Conservation (phyloP, 2,329 filamentous ascomycete genomes). For the Cryphonectria naterciae region DNA sequence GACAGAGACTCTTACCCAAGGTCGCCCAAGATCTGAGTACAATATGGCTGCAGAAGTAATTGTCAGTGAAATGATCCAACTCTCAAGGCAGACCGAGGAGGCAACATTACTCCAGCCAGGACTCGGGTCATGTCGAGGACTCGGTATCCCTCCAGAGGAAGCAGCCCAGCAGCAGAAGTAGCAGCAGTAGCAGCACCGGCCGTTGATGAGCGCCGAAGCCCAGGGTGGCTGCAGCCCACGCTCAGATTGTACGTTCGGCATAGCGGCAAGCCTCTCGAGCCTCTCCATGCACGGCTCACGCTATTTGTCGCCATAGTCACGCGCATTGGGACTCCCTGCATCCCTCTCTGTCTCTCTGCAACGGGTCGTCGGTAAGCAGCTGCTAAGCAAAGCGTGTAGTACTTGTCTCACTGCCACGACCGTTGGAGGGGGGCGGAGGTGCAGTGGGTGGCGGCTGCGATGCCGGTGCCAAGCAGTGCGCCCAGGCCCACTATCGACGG, state of each 20-base stretch:
- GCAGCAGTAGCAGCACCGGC: constrained; percentile 5
- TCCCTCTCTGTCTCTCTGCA: neutral
- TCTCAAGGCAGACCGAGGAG: neutral
- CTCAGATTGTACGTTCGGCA: constrained; percentile 4
- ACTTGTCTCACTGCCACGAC: neutral
- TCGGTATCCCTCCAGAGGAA: constrained; percentile 81
- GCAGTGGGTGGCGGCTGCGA: constrained; percentile 1
- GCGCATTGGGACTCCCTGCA: neutral
- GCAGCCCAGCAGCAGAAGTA: constrained; percentile 31
- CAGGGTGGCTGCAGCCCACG: neutral
- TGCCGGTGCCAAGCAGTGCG: neutral
- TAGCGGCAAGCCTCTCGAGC: neutral
- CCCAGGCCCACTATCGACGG: neutral
- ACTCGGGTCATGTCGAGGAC: constrained; percentile 98
- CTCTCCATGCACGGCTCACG: constrained; percentile 5
- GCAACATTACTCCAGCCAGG: constrained; percentile 76
- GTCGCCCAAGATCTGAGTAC: constrained; percentile 94
- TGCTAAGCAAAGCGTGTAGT: neutral
- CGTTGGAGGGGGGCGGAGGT: neutral
- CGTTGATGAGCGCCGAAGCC: constrained; percentile 19
- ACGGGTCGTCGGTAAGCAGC: neutral
- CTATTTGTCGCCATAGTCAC: constrained; percentile 17
- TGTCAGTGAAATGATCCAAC: neutral
- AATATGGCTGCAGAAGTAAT: constrained; percentile 73
- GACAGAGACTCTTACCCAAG: constrained; percentile 79